These are phyloP conservation scores for Eucalyptus paniculata DNA, from an alignment of 345 rosid species.

Conservation along the genomic window DNA sequence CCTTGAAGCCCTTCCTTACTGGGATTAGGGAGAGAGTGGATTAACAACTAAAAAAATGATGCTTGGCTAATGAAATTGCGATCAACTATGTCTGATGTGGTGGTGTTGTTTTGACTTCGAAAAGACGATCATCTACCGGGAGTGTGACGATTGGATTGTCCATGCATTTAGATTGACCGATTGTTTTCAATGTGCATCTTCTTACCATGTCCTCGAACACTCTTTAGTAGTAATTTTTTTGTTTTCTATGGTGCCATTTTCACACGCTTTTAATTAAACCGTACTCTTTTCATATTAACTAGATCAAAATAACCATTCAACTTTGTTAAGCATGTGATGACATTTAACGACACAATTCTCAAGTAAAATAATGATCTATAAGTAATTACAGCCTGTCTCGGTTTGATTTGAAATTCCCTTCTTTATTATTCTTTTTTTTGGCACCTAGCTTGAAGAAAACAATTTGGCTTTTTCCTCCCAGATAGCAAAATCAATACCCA, in stretches of 20 bases:
- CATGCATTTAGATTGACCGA: no score
- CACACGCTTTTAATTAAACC: background rate
- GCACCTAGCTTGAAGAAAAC: background rate
- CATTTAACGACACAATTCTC: background rate
- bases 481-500: background rate
- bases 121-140: no score
- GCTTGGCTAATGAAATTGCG: no score
- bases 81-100: no score
- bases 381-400: background rate
- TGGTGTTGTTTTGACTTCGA: no score
- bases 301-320: background rate
- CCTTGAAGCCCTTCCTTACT: slow-evolving; percentile 8
- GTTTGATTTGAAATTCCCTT: background rate
- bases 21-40: no score
- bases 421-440: no score
- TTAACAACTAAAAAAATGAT: no score
- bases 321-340: background rate
- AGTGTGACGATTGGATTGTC: no score
- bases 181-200: background rate
- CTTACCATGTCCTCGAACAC: background rate
- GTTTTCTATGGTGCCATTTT: background rate
- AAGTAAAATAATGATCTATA: background rate
- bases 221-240: background rate
- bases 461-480: background rate
- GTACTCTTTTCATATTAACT: background rate